Evolutionary conservation across 2,329 filamentous ascomycete genomes (phyloP).

Genomic region (Emmonsiellopsis sp.): DNA sequence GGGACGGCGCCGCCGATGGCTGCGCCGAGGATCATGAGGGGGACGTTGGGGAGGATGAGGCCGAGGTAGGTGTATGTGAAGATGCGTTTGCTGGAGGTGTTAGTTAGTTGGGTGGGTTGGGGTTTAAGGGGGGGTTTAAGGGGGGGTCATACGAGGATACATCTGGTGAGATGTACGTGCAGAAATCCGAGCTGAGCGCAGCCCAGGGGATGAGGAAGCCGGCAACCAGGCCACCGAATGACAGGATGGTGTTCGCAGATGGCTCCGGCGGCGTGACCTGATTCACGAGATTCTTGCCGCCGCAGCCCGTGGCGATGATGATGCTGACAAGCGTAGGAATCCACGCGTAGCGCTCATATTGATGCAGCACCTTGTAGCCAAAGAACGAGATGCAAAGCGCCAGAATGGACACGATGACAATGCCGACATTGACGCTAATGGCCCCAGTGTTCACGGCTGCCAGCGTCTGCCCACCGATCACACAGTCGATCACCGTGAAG

Average conservation of each 20-base stretch:
- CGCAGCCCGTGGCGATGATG: constrained; percentile 13
- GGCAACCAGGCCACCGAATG: constrained; percentile 16
- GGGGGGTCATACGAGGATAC: neutral
- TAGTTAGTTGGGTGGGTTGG: neutral
- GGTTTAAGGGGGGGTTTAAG: neutral
- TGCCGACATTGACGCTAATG: constrained; percentile 33
- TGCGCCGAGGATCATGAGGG: constrained; percentile 54
- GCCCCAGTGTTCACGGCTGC: constrained; percentile 52
- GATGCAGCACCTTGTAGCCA: constrained; percentile 58
- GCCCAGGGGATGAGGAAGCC: constrained; percentile 19
- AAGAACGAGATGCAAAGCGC: constrained; percentile 57
- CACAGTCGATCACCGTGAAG: constrained; percentile 54
- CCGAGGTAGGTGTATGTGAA: constrained; percentile 29
- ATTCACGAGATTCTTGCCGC: constrained; percentile 6
- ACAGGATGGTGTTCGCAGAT: constrained; percentile 12
- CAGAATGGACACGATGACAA: constrained; percentile 54
- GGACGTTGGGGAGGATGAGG: constrained; percentile 44
- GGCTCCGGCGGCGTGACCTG: constrained; percentile 7
- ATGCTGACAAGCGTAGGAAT: constrained; percentile 14
- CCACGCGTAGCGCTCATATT: constrained; percentile 50
- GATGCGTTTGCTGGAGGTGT: constrained; percentile 6
- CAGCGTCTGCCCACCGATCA: constrained; percentile 59
- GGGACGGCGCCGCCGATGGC: constrained; percentile 54
- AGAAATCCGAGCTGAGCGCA: constrained; percentile 11
- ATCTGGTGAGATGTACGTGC: constrained; percentile 11